A percentile compares a stretch with the other conserved stretches of the same genome.
Evolutionary conservation across 306 rosid species (phyloP).

Genomic region (Glycine latifolia): DNA sequence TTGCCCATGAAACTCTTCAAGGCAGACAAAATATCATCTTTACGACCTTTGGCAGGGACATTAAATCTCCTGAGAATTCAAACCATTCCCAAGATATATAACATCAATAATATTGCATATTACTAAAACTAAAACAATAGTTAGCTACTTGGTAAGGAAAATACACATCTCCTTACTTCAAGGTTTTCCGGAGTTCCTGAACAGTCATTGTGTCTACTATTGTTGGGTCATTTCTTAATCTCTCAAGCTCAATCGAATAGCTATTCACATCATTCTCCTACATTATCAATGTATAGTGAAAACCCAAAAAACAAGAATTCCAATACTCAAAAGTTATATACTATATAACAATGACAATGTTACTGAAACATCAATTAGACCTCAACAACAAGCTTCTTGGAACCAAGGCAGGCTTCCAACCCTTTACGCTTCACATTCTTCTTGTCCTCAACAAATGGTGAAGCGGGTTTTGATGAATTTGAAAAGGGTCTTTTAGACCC

Average conservation of each 20-base stretch:
- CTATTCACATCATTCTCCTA: constrained; percentile 59
- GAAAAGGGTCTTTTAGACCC: constrained; percentile 61
- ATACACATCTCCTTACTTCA: constrained; percentile 60
- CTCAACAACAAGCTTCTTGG: constrained; percentile 52
- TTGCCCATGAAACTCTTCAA: constrained; percentile 70
- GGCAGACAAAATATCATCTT: constrained; percentile 79
- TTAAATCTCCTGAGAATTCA: constrained; percentile 68
- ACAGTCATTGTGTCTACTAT: constrained; percentile 77
- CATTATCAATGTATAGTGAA: constrained; percentile 37
- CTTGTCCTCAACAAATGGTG: constrained; percentile 47
- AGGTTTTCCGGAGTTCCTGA: constrained; percentile 71
- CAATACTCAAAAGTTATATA: no score
- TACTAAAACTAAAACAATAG: constrained; percentile 20
- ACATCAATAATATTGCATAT: not conserved
- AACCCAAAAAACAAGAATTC: not conserved
- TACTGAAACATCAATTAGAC: constrained; percentile 44
- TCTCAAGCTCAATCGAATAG: constrained; percentile 62
- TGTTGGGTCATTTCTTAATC: constrained; percentile 66
- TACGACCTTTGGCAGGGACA: constrained; percentile 80
- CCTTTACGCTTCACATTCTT: constrained; percentile 54
- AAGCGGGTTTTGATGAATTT: constrained; percentile 46
- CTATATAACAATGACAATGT: not conserved
- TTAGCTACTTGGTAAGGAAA: constrained; percentile 9
- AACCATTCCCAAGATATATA: constrained; percentile 40
- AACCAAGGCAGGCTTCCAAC: constrained; percentile 48